Evolutionary conservation across 805 yeast species (phyloP).

Genomic region (Yarrowia sp.): DNA sequence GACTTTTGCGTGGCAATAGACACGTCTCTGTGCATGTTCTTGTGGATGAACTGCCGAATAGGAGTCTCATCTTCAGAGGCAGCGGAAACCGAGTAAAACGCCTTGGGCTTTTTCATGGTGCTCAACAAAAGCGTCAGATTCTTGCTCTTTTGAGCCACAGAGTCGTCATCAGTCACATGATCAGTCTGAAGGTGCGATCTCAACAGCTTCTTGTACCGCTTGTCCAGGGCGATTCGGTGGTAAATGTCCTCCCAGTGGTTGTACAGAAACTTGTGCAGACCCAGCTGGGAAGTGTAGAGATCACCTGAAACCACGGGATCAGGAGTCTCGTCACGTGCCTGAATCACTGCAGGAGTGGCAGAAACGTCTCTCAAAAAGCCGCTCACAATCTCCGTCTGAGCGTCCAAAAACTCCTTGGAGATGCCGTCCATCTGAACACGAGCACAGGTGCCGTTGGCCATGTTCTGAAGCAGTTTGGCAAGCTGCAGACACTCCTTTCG

Average conservation of each 20-base stretch:
- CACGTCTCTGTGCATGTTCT: slow-evolving; percentile 54
- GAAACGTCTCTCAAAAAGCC: slow-evolving; percentile 45
- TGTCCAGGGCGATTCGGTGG: slow-evolving; percentile 43
- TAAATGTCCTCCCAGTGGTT: slow-evolving; percentile 55
- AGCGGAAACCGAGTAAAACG: slow-evolving; percentile 5
- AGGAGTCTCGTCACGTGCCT: slow-evolving; percentile 43
- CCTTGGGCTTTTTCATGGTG: slow-evolving; percentile 28
- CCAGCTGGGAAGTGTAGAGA: slow-evolving; percentile 51
- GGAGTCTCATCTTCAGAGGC: slow-evolving; percentile 45
- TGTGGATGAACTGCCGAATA: slow-evolving; percentile 76
- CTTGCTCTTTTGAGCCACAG: slow-evolving; percentile 23
- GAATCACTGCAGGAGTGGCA: slow-evolving; percentile 39
- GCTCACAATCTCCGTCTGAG: slow-evolving; percentile 56
- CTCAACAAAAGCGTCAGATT: slow-evolving; percentile 12
- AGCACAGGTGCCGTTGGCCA: slow-evolving; percentile 44
- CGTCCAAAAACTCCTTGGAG: slow-evolving; percentile 13
- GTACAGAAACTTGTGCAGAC: slow-evolving; percentile 59
- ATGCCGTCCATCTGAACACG: slow-evolving; percentile 44
- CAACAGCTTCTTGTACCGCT: slow-evolving; percentile 41
- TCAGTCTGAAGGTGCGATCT: slow-evolving; percentile 8
- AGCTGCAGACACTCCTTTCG: slow-evolving; percentile 44
- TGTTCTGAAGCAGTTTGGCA: slow-evolving; percentile 47
- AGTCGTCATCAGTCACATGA: slow-evolving; percentile 17
- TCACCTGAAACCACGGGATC: slow-evolving; percentile 35
- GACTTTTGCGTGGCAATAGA: slow-evolving; percentile 6